Percentiles rank a stretch among this genome's conserved stretches.
These are phyloP conservation scores for Psilocybe azurescens DNA, from an alignment of 768 basidiomycete species.

Conservation along the genomic window DNA sequence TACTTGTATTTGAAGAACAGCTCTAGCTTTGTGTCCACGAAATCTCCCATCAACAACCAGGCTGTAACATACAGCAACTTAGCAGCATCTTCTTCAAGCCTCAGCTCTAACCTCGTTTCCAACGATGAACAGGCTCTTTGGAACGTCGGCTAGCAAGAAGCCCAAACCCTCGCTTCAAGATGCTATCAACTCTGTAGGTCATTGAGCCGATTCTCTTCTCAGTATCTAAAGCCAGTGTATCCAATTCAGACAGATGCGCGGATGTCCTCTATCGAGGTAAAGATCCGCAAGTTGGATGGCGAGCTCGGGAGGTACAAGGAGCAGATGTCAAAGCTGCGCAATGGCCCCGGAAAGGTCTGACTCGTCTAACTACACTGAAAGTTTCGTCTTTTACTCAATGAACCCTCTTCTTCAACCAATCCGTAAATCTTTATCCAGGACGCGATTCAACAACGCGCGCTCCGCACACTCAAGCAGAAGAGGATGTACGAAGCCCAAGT, in stretches of 20 bases:
- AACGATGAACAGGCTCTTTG: conserved; percentile 87
- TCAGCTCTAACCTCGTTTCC: neutral
- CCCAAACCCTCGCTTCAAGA: conserved; percentile 88
- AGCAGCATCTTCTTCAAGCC: neutral
- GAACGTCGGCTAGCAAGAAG: conserved; percentile 74
- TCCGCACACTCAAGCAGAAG: conserved; percentile 93
- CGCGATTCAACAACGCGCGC: conserved; percentile 93
- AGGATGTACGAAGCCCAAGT: conserved; percentile 95
- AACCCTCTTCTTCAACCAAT: neutral
- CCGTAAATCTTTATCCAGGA: conserved; percentile 47
- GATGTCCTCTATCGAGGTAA: conserved; percentile 91
- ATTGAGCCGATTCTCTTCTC: neutral
- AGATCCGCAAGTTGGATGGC: conserved; percentile 94
- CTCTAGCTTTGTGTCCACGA: too few relatives aligned
- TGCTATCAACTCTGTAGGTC: conserved; percentile 85
- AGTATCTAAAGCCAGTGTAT: neutral
- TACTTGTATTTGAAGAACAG: neutral
- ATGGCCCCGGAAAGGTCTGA: conserved; percentile 92
- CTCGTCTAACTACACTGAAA: too few relatives aligned
- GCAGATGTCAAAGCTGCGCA: conserved; percentile 92
- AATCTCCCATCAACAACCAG: too few relatives aligned
- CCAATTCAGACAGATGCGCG: conserved; percentile 79
- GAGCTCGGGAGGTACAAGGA: conserved; percentile 93
- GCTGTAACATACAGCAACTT: too few relatives aligned
- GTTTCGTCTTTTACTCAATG: too few relatives aligned